phyloP scores from a whole-genome alignment of 225 moss, liverwort and hornwort species.

The Asterella californica region DNA sequence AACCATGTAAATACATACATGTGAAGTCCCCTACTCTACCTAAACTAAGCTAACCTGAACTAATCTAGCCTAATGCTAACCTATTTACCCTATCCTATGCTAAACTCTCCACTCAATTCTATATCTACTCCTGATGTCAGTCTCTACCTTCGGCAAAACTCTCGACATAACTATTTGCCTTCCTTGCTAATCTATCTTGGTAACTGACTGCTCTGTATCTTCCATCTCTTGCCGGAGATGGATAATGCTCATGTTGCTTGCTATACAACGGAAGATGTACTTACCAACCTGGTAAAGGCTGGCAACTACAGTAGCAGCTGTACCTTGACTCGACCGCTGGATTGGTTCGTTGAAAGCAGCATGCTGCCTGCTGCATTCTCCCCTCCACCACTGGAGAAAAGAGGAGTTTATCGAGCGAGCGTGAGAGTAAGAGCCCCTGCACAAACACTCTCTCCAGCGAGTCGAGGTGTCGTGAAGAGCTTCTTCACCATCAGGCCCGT shows the following conservation, averaged over 20 bases:
- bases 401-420: neutral
- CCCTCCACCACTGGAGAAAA: neutral
- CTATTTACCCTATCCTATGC: neutral
- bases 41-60: neutral
- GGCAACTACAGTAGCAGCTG: neutral
- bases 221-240: neutral
- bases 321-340: constrained; percentile 2
- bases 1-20: neutral
- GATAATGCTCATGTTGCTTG: constrained; percentile 6
- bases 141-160: constrained; percentile 7
- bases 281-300: constrained; percentile 2
- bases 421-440: neutral
- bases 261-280: constrained; percentile 7
- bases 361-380: neutral
- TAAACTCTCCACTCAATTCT: neutral
- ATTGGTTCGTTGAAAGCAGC: neutral
- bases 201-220: neutral
- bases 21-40: neutral
- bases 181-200: neutral
- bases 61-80: neutral
- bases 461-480: neutral
- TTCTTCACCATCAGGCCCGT: neutral
- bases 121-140: constrained; percentile 9
- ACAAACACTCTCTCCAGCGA: neutral
- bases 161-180: neutral